Conservation (phyloP, 495 filamentous ascomycete species). For the Penicillium paradoxum region DNA sequence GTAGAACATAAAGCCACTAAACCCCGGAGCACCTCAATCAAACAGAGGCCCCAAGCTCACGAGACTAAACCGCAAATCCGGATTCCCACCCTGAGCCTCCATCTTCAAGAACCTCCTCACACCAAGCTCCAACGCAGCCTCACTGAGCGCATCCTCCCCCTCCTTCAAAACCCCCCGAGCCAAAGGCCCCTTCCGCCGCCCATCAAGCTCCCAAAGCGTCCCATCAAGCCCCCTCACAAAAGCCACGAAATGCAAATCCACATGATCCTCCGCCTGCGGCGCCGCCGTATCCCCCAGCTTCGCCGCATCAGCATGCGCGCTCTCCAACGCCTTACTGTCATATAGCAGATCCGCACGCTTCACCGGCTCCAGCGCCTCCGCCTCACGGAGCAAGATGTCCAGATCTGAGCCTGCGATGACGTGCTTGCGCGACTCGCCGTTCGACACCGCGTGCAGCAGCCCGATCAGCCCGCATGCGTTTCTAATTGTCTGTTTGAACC, state of each 20-base stretch:
- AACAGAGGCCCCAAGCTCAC: constrained; percentile 63
- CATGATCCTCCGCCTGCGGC: constrained; percentile 60
- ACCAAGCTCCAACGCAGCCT: constrained; percentile 59
- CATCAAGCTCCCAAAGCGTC: constrained; percentile 81
- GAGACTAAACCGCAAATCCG: constrained; percentile 70
- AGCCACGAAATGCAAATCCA: constrained; percentile 78
- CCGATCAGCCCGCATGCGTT: constrained; percentile 86
- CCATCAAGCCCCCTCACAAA: constrained; percentile 73
- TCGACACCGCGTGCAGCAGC: constrained; percentile 66
- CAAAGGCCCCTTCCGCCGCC: constrained; percentile 65
- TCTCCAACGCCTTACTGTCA: constrained; percentile 62
- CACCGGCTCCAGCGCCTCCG: constrained; percentile 40
- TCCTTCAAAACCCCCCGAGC: constrained; percentile 49
- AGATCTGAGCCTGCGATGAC: constrained; percentile 44
- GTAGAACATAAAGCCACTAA: neutral
- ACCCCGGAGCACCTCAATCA: constrained; percentile 41
- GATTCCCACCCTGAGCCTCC: constrained; percentile 50
- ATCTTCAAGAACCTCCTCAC: constrained; percentile 56
- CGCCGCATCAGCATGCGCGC: constrained; percentile 67
- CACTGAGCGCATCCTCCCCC: constrained; percentile 65
- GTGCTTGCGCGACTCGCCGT: constrained; percentile 49
- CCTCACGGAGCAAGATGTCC: constrained; percentile 41
- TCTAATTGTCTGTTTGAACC: constrained; percentile 89
- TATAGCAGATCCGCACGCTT: constrained; percentile 69
- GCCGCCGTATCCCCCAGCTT: constrained; percentile 66